phyloP scores from a whole-genome alignment of 2,329 filamentous ascomycete species.

The Lasiodiplodia sp. region DNA sequence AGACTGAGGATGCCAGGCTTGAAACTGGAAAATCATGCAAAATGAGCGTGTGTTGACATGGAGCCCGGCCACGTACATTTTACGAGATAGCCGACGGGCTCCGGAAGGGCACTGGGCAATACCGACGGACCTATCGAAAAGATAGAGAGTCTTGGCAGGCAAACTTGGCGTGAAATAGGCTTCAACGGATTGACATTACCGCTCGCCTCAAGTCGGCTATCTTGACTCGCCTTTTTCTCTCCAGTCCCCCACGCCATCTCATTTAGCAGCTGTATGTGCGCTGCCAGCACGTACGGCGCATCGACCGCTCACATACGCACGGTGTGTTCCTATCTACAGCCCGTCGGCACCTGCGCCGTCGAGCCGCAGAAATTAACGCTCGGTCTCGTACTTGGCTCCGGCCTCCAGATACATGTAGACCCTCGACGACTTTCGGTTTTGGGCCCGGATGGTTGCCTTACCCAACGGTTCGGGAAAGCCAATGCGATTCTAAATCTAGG shows the following conservation, averaged over 20 bases:
- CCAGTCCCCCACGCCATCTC: neutral
- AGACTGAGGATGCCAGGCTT: no score
- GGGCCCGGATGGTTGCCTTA: neutral
- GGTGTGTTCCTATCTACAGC: neutral
- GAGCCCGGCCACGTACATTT: neutral
- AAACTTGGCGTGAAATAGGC: neutral
- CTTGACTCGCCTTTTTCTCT: neutral
- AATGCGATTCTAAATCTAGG: neutral
- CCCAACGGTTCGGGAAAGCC: neutral
- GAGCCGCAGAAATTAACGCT: neutral
- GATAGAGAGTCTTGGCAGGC: neutral
- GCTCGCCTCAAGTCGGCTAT: slow-evolving; percentile 11
- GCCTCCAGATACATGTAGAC: neutral
- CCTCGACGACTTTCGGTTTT: neutral
- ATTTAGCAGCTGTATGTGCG: neutral
- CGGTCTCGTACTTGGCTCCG: neutral
- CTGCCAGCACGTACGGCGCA: neutral
- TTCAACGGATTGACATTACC: neutral
- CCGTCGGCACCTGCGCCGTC: neutral
- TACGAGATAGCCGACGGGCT: neutral
- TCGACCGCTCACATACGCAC: neutral
- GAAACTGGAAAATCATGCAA: no score
- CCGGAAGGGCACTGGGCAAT: neutral
- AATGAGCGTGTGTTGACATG: neutral
- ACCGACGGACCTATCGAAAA: neutral